Conservation (phyloP, 768 basidiomycete species). For the Hygrophoropsis aurantiaca region DNA sequence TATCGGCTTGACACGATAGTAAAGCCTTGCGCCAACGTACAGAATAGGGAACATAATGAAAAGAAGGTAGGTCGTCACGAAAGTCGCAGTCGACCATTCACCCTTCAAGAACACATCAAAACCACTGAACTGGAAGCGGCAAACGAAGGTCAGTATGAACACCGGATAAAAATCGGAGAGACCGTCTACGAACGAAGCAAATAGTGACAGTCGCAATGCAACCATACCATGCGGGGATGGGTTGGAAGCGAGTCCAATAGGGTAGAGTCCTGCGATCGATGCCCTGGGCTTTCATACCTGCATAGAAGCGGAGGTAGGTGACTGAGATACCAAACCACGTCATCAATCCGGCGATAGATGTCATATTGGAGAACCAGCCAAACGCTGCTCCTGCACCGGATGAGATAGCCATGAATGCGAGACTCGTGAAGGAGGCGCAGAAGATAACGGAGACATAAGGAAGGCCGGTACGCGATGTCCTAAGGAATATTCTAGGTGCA, state of each 20-base stretch:
- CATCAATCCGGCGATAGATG: constrained; percentile 64
- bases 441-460: constrained; percentile 74
- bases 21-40: constrained; percentile 59
- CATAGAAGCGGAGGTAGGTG: constrained; percentile 81
- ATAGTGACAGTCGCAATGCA: constrained; percentile 40
- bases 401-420: constrained; percentile 83
- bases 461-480: constrained; percentile 68
- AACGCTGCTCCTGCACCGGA: constrained; percentile 73
- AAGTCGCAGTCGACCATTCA: constrained; percentile 58
- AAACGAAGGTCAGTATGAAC: constrained; percentile 42
- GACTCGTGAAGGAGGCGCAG: constrained; percentile 60
- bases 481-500: constrained; percentile 78
- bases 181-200: constrained; percentile 53
- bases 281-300: constrained; percentile 81
- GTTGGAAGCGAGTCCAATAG: constrained; percentile 65
- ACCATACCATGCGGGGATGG: constrained; percentile 67
- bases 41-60: constrained; percentile 72
- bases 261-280: constrained; percentile 72
- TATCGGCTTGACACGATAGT: constrained; percentile 24
- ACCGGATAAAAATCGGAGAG: not conserved
- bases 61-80: constrained; percentile 84
- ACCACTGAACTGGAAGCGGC: constrained; percentile 45
- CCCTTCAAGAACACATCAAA: constrained; percentile 53
- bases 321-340: constrained; percentile 80
- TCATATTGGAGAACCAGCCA: constrained; percentile 78